A percentile compares a stretch with the other conserved stretches of the same genome.
These are phyloP conservation scores for Acanthamoeba castellanii DNA, from an alignment of 208 protist genomes.

Conservation along the genomic window DNA sequence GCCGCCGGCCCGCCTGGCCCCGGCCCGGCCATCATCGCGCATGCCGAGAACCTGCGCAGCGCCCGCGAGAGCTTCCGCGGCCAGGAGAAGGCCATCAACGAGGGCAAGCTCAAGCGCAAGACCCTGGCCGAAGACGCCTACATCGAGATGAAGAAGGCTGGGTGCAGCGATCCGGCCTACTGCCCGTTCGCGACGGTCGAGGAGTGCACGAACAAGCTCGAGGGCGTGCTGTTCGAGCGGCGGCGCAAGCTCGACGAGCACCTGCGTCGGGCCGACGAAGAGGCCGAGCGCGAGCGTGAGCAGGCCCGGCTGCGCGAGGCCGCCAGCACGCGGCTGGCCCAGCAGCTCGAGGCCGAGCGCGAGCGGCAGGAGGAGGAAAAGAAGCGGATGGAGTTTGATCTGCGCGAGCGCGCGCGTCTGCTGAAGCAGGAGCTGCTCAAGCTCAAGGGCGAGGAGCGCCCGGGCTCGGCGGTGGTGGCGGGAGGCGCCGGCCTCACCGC, in stretches of 20 bases:
- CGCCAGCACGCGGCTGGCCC: background rate
- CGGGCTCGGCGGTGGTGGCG: background rate
- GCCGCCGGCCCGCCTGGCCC: background rate
- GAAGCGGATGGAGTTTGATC: background rate
- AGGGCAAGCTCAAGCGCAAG: background rate
- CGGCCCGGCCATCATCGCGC: background rate
- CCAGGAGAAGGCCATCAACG: background rate
- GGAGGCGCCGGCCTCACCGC: no score
- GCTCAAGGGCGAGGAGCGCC: background rate
- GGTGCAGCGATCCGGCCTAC: background rate
- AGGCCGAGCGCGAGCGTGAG: background rate
- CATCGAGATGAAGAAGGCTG: constrained; percentile 37
- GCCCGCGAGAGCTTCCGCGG: background rate
- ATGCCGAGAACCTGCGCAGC: background rate
- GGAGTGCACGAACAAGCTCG: constrained; percentile 30
- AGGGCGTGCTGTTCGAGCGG: constrained; percentile 10
- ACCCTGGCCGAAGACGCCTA: background rate
- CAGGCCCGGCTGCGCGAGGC: background rate
- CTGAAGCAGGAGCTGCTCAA: constrained; percentile 62
- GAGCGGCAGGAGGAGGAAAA: constrained; percentile 4
- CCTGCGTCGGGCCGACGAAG: background rate
- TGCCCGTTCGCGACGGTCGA: background rate
- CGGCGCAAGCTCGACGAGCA: background rate
- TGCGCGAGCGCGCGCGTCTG: background rate
- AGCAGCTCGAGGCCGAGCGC: background rate